These are phyloP conservation scores for Globisporangium splendens DNA, from an alignment of 352 stramenopile species.

Conservation along the genomic window DNA sequence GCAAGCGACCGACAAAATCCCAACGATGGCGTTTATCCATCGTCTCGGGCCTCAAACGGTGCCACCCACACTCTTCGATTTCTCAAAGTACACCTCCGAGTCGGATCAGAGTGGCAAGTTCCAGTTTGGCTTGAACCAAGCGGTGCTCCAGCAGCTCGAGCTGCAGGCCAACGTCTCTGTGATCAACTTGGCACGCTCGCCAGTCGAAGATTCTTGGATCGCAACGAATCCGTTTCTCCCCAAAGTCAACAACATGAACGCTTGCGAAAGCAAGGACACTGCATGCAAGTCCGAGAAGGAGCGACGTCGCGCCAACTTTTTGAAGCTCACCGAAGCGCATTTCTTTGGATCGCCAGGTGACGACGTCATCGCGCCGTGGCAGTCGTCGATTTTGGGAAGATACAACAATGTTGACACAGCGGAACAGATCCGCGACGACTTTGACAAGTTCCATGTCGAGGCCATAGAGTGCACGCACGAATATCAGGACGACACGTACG, in stretches of 20 bases:
- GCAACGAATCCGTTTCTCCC: slow-evolving; percentile 31
- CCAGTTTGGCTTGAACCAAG: slow-evolving; percentile 30
- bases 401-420: slow-evolving; percentile 28
- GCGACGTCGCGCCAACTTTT: slow-evolving; percentile 38
- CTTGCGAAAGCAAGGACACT: slow-evolving; percentile 6
- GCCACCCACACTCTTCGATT: slow-evolving; percentile 26
- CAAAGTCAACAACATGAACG: slow-evolving; percentile 31
- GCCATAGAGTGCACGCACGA: slow-evolving; percentile 23
- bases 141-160: slow-evolving; percentile 23
- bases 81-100: slow-evolving; percentile 19
- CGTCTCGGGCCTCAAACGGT: slow-evolving; percentile 24
- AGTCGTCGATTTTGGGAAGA: slow-evolving; percentile 27
- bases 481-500: slow-evolving; percentile 29
- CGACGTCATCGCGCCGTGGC: slow-evolving; percentile 32
- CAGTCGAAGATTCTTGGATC: slow-evolving; percentile 20
- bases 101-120: slow-evolving; percentile 23
- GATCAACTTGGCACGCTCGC: slow-evolving; percentile 35
- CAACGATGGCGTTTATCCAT: slow-evolving; percentile 32
- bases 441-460: slow-evolving; percentile 16
- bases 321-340: slow-evolving; percentile 25
- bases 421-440: slow-evolving; percentile 4
- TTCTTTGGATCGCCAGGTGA: slow-evolving; percentile 38
- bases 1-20: slow-evolving; percentile 25
- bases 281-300: slow-evolving; percentile 12
- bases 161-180: slow-evolving; percentile 36